These are phyloP conservation scores for Grosmannia huntii DNA, from an alignment of 2,329 filamentous ascomycete genomes.

Conservation along the genomic window DNA sequence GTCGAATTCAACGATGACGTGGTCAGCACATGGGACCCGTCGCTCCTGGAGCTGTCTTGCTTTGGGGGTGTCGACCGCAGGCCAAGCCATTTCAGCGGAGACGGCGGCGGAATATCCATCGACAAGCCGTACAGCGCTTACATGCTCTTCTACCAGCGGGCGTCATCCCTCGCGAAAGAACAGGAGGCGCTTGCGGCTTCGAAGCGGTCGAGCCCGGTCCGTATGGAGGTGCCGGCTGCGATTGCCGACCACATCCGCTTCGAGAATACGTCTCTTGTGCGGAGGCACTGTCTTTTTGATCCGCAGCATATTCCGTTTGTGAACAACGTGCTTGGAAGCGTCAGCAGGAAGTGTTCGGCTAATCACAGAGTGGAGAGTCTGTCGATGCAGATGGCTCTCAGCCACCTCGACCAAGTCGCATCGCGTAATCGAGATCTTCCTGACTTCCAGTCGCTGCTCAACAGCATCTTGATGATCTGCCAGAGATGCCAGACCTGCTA, in stretches of 20 bases:
- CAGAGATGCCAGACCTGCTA: conserved; percentile 41
- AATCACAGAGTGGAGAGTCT: conserved; percentile 31
- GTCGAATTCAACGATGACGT: conserved; percentile 90
- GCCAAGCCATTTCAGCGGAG: conserved; percentile 27
- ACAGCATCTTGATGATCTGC: conserved; percentile 32
- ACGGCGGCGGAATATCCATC: conserved; percentile 34
- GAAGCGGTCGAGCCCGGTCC: conserved; percentile 26
- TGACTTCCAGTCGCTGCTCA: conserved; percentile 40
- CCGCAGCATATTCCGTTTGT: conserved; percentile 57
- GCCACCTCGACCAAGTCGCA: conserved; percentile 64
- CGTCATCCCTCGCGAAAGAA: conserved; percentile 47
- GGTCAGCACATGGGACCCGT: conserved; percentile 63
- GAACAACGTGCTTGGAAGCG: conserved; percentile 41
- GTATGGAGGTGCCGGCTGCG: conserved; percentile 29
- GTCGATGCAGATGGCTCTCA: conserved; percentile 42
- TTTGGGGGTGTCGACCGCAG: conserved; percentile 61
- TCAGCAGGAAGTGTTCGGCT: conserved; percentile 31
- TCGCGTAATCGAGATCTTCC: conserved; percentile 57
- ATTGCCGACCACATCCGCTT: conserved; percentile 48
- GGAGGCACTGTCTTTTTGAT: conserved; percentile 71
- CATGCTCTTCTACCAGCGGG: conserved; percentile 93
- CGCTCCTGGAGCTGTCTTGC: conserved; percentile 59
- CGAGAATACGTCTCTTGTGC: conserved; percentile 62
- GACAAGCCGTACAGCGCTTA: conserved; percentile 80
- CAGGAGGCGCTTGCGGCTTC: conserved; percentile 31